phyloP scores from a whole-genome alignment of 169 alveolate genomes.

The Eimeria acervulina region DNA sequence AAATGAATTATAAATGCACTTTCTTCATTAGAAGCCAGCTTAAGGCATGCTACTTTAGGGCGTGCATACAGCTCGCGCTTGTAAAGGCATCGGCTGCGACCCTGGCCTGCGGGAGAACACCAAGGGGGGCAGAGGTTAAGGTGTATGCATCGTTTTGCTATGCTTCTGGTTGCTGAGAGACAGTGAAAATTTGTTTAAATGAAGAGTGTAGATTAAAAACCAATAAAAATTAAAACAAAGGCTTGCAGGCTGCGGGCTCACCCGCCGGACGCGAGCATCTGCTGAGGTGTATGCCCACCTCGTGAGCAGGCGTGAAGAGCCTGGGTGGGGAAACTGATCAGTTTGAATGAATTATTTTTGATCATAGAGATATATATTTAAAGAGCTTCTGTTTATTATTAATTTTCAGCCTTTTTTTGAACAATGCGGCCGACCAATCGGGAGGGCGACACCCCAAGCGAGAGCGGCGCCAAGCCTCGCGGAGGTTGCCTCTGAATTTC shows the following conservation, averaged over 20 bases:
- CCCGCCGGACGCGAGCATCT: not conserved
- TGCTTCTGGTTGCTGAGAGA: not conserved
- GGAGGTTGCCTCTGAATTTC: not conserved
- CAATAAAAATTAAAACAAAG: not conserved
- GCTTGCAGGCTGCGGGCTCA: not conserved
- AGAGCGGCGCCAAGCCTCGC: constrained; percentile 4
- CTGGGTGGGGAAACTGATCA: not conserved
- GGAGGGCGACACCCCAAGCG: not conserved
- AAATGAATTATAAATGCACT: too few relatives aligned
- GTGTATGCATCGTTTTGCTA: not conserved
- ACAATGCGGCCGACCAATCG: not conserved
- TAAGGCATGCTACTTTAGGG: not conserved
- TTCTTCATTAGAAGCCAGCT: too few relatives aligned
- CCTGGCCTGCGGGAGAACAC: not conserved
- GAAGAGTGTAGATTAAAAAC: not conserved
- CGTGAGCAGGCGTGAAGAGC: not conserved
- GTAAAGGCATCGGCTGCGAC: not conserved
- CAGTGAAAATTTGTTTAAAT: not conserved
- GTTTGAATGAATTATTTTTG: not conserved
- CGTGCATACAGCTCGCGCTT: not conserved
- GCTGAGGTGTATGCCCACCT: not conserved
- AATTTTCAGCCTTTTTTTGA: not conserved
- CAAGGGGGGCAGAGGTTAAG: not conserved
- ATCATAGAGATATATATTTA: not conserved
- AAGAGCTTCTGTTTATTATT: not conserved